Percentiles rank a stretch among this genome's conserved stretches.
Conservation (phyloP, 1,284 basidiomycete genomes). For the Inonotus obliquus region DNA sequence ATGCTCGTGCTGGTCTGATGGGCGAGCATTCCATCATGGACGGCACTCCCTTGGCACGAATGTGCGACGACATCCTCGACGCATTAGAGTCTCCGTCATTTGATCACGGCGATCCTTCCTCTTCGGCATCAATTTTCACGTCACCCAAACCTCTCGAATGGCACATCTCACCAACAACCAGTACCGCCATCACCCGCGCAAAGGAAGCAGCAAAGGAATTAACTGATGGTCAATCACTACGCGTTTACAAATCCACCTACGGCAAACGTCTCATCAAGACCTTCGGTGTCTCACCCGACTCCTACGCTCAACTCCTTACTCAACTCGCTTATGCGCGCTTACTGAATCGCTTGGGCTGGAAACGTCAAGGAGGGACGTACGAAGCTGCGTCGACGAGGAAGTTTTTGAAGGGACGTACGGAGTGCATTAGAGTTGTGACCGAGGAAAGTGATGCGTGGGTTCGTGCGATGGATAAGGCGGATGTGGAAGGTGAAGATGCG, state of each 20-base stretch:
- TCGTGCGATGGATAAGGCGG: slow-evolving; percentile 61
- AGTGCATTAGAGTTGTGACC: slow-evolving; percentile 79
- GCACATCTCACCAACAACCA: slow-evolving; percentile 46
- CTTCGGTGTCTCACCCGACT: slow-evolving; percentile 82
- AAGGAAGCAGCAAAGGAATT: slow-evolving; percentile 56
- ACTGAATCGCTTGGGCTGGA: slow-evolving; percentile 27
- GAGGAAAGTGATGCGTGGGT: slow-evolving; percentile 72
- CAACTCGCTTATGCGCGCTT: slow-evolving; percentile 82
- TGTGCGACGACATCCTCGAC: slow-evolving; percentile 71
- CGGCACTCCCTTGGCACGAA: slow-evolving; percentile 61
- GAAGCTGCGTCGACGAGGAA: slow-evolving; percentile 84
- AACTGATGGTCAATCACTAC: slow-evolving; percentile 62
- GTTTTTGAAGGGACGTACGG: slow-evolving; percentile 85
- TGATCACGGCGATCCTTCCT: slow-evolving; percentile 42
- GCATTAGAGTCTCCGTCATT: slow-evolving; percentile 56
- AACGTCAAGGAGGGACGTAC: slow-evolving; percentile 62
- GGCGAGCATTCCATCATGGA: slow-evolving; percentile 94
- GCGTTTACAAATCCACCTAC: slow-evolving; percentile 67
- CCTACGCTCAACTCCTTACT: slow-evolving; percentile 89
- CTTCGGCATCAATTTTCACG: slow-evolving; percentile 19
- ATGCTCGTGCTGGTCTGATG: slow-evolving; percentile 76
- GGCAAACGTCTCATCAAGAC: slow-evolving; percentile 87
- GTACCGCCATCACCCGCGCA: slow-evolving; percentile 51
- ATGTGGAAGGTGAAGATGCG: slow-evolving; percentile 31
- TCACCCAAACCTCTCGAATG: slow-evolving; percentile 54